These are phyloP conservation scores for Aspergillus aculeatus DNA, from an alignment of 2,329 filamentous ascomycete species.

Conservation along the genomic window DNA sequence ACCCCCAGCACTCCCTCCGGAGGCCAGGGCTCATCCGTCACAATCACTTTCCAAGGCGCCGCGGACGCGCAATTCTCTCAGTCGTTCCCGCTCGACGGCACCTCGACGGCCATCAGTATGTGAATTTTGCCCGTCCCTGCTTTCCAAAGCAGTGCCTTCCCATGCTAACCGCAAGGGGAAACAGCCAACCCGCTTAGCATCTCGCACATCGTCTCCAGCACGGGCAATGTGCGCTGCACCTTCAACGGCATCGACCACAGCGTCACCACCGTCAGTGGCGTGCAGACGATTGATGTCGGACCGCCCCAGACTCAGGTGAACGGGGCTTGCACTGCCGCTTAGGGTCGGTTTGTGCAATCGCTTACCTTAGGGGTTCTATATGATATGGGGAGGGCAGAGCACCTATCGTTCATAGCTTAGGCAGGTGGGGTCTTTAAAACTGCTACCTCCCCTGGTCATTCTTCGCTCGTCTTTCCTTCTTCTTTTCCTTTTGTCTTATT, in stretches of 20 bases:
- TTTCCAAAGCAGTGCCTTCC: too few species aligned
- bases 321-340: slow-evolving; percentile 8
- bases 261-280: slow-evolving; percentile 6
- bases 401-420: too few species aligned
- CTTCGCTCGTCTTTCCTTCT: too few species aligned
- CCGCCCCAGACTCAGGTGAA: slow-evolving; percentile 14
- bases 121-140: background rate
- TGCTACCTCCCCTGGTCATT: too few species aligned
- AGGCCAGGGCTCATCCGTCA: background rate
- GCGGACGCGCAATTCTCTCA: slow-evolving; percentile 9
- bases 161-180: too few species aligned
- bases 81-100: background rate
- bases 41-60: slow-evolving; percentile 7
- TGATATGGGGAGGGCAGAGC: too few species aligned
- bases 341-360: too few species aligned
- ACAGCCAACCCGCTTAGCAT: slow-evolving; percentile 10
- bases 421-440: too few species aligned
- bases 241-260: slow-evolving; percentile 11
- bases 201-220: slow-evolving; percentile 9
- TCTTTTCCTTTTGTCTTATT: too few species aligned
- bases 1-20: background rate
- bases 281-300: slow-evolving; percentile 12
- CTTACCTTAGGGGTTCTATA: too few species aligned
- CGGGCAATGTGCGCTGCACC: background rate
- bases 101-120: slow-evolving; percentile 1